These are phyloP conservation scores for Raphanus sativus DNA, from an alignment of 345 rosid species.

Conservation along the genomic window DNA sequence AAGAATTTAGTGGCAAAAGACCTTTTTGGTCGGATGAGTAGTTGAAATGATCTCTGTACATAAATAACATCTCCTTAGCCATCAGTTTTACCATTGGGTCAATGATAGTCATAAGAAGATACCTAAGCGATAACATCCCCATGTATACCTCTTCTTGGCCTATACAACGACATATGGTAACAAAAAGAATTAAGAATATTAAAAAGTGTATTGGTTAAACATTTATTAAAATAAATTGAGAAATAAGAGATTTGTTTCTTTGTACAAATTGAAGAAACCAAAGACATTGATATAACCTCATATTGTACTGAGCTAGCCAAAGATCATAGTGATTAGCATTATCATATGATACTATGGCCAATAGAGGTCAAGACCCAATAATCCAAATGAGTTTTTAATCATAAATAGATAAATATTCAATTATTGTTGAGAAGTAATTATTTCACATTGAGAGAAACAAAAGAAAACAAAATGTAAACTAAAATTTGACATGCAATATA, in stretches of 20 bases:
- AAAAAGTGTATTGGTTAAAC: too few species aligned
- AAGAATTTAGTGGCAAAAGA: slow-evolving; percentile 32
- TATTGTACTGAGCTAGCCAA: too few species aligned
- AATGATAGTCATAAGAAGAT: slow-evolving; percentile 36
- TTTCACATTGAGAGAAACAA: background rate
- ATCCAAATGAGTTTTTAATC: background rate
- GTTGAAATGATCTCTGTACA: too few species aligned
- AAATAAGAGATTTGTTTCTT: too few species aligned
- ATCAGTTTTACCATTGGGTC: slow-evolving; percentile 22
- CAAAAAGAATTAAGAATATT: too few species aligned
- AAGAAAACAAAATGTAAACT: background rate
- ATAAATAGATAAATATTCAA: background rate
- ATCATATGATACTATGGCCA: background rate
- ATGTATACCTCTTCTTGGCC: slow-evolving; percentile 12
- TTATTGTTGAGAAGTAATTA: background rate
- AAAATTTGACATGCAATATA: slow-evolving; percentile 14
- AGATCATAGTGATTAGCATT: background rate
- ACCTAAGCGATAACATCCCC: slow-evolving; percentile 42
- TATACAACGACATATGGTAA: too few species aligned
- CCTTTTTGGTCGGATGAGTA: too few species aligned
- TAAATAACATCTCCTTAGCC: too few species aligned
- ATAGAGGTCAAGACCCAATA: background rate
- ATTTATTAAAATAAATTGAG: too few species aligned
- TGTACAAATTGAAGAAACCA: too few species aligned
- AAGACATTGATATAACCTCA: too few species aligned